Conservation (phyloP, 2,329 filamentous ascomycete genomes). For the Pezicula carpinea region DNA sequence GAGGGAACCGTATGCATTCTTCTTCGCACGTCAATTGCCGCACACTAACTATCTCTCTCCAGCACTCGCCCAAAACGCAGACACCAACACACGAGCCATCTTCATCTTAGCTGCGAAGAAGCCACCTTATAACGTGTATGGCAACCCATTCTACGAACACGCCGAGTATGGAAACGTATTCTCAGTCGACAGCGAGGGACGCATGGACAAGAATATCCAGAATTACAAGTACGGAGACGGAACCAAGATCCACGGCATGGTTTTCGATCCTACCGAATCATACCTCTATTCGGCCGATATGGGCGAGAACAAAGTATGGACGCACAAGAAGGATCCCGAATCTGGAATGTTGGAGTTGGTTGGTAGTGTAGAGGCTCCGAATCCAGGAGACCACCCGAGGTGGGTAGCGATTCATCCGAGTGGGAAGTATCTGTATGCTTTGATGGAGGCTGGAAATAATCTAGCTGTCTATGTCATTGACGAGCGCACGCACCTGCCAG, state of each 20-base stretch:
- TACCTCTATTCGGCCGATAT: slow-evolving; percentile 79
- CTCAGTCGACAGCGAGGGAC: slow-evolving; percentile 50
- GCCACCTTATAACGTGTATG: slow-evolving; percentile 78
- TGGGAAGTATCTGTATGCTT: slow-evolving; percentile 74
- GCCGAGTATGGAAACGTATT: slow-evolving; percentile 80
- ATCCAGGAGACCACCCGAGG: slow-evolving; percentile 70
- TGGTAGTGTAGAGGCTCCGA: slow-evolving; percentile 68
- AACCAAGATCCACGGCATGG: slow-evolving; percentile 77
- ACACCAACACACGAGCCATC: slow-evolving; percentile 82
- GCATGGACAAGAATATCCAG: slow-evolving; percentile 61
- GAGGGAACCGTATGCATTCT: slow-evolving; percentile 61
- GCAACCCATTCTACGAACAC: slow-evolving; percentile 85
- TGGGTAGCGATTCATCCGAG: slow-evolving; percentile 83
- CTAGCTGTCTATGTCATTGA: slow-evolving; percentile 80
- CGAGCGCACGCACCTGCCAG: slow-evolving; percentile 64
- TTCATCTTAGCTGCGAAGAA: slow-evolving; percentile 78
- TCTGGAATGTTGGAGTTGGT: slow-evolving; percentile 63
- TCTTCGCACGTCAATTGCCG: slow-evolving; percentile 1
- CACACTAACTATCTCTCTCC: slow-evolving; percentile 4
- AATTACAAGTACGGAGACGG: slow-evolving; percentile 68
- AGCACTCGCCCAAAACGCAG: slow-evolving; percentile 60
- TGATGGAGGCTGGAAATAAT: slow-evolving; percentile 88
- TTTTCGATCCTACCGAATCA: slow-evolving; percentile 68
- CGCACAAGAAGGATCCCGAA: slow-evolving; percentile 64
- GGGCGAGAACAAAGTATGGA: slow-evolving; percentile 77